A percentile compares a stretch with the other conserved stretches of the same genome.
Conservation (phyloP, 163 green algal genomes). For the Chloromonas sp. region DNA sequence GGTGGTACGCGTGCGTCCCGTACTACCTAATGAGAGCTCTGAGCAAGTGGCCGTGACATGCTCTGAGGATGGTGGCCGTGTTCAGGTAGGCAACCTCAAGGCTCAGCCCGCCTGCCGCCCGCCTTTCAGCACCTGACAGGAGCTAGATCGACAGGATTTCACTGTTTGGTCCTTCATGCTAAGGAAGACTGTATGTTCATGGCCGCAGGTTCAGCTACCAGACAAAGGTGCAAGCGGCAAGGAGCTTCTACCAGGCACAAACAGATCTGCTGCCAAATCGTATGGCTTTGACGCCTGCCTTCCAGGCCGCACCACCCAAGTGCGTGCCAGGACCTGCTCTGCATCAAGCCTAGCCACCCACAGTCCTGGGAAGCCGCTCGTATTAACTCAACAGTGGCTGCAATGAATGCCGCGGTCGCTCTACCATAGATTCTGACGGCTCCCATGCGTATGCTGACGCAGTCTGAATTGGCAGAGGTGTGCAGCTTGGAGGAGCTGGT, state of each 20-base stretch:
- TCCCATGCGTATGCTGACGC: background rate
- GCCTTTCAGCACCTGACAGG: too few relatives aligned
- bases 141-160: too few relatives aligned
- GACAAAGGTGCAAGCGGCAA: slow-evolving; percentile 25
- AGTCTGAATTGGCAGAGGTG: slow-evolving; percentile 36
- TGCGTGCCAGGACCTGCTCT: slow-evolving; percentile 9
- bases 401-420: too few relatives aligned
- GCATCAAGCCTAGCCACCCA: background rate
- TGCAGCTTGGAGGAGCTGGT: slow-evolving; percentile 45
- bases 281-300: slow-evolving; percentile 54
- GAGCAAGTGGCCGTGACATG: slow-evolving; percentile 48
- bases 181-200: too few relatives aligned
- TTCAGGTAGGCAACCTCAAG: slow-evolving; percentile 33
- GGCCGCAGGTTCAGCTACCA: slow-evolving; percentile 39
- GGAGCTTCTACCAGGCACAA: slow-evolving; percentile 28
- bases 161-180: too few relatives aligned
- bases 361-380: background rate
- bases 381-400: too few relatives aligned
- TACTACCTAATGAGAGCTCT: slow-evolving; percentile 36
- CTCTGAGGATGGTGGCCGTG: slow-evolving; percentile 24
- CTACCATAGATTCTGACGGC: too few relatives aligned
- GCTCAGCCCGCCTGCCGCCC: too few relatives aligned
- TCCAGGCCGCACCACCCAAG: slow-evolving; percentile 42
- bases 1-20: slow-evolving; percentile 49
- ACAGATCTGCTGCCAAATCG: slow-evolving; percentile 26